phyloP scores from a whole-genome alignment of 2,329 filamentous ascomycete genomes.

The Epichloe uncinata region DNA sequence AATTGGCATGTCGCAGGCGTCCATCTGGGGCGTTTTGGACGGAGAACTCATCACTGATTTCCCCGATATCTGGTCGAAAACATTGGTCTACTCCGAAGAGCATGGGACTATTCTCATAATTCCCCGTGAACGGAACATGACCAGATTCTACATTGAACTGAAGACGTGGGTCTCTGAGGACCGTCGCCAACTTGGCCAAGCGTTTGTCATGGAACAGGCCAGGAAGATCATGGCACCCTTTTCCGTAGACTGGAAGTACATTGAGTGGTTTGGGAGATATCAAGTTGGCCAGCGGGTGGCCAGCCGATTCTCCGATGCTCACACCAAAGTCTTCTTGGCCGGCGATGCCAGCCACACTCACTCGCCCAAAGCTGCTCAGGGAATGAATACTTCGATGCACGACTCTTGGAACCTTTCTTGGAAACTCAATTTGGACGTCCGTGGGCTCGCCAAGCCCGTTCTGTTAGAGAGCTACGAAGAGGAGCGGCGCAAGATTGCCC shows the following conservation, averaged over 20 bases:
- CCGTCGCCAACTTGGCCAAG: constrained; percentile 33
- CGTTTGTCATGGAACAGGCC: constrained; percentile 58
- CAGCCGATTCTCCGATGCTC: constrained; percentile 50
- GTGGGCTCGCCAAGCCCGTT: constrained; percentile 39
- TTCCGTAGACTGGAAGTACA: constrained; percentile 41
- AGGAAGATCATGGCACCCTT: constrained; percentile 47
- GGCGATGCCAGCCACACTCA: constrained; percentile 62
- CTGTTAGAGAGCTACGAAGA: constrained; percentile 48
- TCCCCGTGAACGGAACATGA: constrained; percentile 60
- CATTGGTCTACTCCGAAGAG: constrained; percentile 52
- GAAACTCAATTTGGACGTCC: constrained; percentile 38
- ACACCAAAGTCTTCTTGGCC: constrained; percentile 51
- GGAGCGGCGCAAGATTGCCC: constrained; percentile 48
- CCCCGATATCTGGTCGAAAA: constrained; percentile 64
- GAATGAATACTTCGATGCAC: constrained; percentile 48
- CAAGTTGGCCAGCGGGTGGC: constrained; percentile 60
- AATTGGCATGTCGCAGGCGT: constrained; percentile 38
- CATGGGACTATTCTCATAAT: constrained; percentile 61
- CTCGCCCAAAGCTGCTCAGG: constrained; percentile 58
- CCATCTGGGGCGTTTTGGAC: constrained; percentile 59
- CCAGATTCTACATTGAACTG: constrained; percentile 47
- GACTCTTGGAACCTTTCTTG: constrained; percentile 49
- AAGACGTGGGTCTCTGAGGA: constrained; percentile 31
- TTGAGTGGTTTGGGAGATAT: constrained; percentile 62
- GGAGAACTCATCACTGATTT: constrained; percentile 59